Evolutionary conservation across 495 filamentous ascomycete species (phyloP).

Genomic region (Stereocaulon alpinum): DNA sequence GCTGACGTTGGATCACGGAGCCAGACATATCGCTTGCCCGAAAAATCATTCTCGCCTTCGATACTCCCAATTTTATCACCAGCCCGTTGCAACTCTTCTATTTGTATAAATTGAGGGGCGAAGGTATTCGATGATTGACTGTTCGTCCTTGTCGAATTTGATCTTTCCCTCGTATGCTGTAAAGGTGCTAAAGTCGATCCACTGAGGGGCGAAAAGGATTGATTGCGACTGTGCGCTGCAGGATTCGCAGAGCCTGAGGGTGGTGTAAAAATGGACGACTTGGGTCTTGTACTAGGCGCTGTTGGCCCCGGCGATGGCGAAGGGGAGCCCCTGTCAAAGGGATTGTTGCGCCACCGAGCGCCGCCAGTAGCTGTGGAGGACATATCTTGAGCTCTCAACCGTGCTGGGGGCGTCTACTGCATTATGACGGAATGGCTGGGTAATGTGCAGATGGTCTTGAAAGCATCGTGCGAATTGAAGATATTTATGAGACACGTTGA

Average conservation of each 20-base stretch:
- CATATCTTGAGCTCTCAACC: constrained; percentile 9
- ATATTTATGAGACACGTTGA: background rate
- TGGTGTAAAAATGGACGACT: constrained; percentile 59
- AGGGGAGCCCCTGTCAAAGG: constrained; percentile 55
- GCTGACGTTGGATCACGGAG: constrained; percentile 74
- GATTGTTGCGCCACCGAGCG: constrained; percentile 60
- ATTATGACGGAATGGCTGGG: background rate
- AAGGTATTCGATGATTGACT: constrained; percentile 62
- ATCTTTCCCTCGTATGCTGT: constrained; percentile 41
- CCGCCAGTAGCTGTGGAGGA: constrained; percentile 27
- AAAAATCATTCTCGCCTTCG: constrained; percentile 96
- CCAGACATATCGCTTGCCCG: constrained; percentile 98
- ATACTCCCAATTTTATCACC: constrained; percentile 63
- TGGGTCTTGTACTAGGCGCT: constrained; percentile 48
- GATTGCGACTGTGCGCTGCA: constrained; percentile 45
- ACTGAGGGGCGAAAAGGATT: constrained; percentile 44
- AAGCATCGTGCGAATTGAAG: background rate
- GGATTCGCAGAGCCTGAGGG: constrained; percentile 33
- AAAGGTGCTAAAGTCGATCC: constrained; percentile 22
- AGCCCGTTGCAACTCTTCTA: constrained; percentile 56
- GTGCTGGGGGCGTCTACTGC: background rate
- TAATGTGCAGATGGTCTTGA: background rate
- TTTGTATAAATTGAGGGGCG: constrained; percentile 89
- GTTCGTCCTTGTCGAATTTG: constrained; percentile 49
- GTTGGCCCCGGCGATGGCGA: constrained; percentile 52